Conservation (phyloP, 2,329 filamentous ascomycete species). For the Dryadomyces quercus-mongolicae region DNA sequence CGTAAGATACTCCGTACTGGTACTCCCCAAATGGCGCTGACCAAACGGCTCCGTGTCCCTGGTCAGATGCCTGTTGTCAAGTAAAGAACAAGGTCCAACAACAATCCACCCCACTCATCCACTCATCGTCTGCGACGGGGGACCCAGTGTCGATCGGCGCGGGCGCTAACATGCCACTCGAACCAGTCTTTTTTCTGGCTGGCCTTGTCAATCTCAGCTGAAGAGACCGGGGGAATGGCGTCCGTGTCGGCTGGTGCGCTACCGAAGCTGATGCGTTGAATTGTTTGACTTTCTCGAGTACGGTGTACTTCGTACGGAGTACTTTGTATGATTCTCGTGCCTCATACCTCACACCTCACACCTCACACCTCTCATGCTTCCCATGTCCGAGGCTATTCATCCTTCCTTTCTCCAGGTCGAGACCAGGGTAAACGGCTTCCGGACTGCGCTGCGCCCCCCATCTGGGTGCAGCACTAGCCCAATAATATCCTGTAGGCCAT, state of each 20-base stretch:
- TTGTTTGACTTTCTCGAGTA: too few relatives aligned
- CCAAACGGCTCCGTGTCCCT: too few relatives aligned
- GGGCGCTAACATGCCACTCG: slow-evolving; percentile 6
- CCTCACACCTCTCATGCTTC: too few relatives aligned
- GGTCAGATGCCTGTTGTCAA: too few relatives aligned
- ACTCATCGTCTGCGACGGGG: background rate
- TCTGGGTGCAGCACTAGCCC: background rate
- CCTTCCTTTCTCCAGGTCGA: background rate
- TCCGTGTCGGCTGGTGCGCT: background rate
- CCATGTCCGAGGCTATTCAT: too few relatives aligned
- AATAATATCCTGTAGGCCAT: background rate
- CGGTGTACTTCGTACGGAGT: background rate
- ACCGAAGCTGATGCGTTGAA: too few relatives aligned
- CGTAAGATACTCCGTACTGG: too few relatives aligned
- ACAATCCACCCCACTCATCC: too few relatives aligned
- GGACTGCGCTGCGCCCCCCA: background rate
- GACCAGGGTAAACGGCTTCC: background rate
- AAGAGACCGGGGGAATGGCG: background rate
- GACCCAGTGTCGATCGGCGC: slow-evolving; percentile 10
- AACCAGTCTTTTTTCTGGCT: slow-evolving; percentile 1
- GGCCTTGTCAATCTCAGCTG: slow-evolving; percentile 2
- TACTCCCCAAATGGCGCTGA: too few relatives aligned
- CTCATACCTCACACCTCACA: too few relatives aligned
- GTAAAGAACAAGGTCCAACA: too few relatives aligned
- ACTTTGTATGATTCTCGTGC: too few relatives aligned